A percentile compares a stretch with the other conserved stretches of the same genome.
These are phyloP conservation scores for Cordyceps fumosorosea DNA, from an alignment of 2,329 filamentous ascomycete species.

Conservation along the genomic window DNA sequence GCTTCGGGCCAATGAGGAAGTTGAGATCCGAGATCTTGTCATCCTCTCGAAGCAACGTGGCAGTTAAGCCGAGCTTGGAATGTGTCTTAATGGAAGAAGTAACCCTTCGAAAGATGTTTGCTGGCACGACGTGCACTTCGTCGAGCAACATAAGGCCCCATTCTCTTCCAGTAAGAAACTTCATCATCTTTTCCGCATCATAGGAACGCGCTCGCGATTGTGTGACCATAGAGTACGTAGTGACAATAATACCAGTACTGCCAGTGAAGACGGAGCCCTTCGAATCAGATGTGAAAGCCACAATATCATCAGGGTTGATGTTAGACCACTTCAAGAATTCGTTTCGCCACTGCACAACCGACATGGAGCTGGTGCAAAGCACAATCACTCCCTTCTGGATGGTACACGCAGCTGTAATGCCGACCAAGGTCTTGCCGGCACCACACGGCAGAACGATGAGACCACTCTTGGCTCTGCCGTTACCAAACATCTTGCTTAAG, in stretches of 20 bases:
- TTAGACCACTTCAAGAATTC: slow-evolving; percentile 99
- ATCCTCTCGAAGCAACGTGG: slow-evolving; percentile 89
- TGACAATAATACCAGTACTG: slow-evolving; percentile 92
- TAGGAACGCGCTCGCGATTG: slow-evolving; percentile 81
- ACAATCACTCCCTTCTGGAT: slow-evolving; percentile 96
- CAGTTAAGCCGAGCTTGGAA: slow-evolving; percentile 89
- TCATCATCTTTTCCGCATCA: slow-evolving; percentile 96
- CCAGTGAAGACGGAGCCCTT: slow-evolving; percentile 74
- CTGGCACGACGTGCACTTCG: slow-evolving; percentile 96
- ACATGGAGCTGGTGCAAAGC: slow-evolving; percentile 96
- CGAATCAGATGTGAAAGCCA: slow-evolving; percentile 88
- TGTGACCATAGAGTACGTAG: slow-evolving; percentile 98
- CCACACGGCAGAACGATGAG: slow-evolving; percentile 96
- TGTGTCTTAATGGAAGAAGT: slow-evolving; percentile 91
- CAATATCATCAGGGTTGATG: slow-evolving; percentile 84
- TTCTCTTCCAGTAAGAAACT: slow-evolving; percentile 80
- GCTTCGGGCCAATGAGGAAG: slow-evolving; percentile 92
- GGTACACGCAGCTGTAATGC: slow-evolving; percentile 96
- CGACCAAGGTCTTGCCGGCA: slow-evolving; percentile 93
- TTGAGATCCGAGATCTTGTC: slow-evolving; percentile 98
- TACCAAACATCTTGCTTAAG: slow-evolving; percentile 98
- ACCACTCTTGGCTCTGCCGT: slow-evolving; percentile 91
- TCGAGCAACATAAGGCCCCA: slow-evolving; percentile 97
- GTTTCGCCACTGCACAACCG: slow-evolving; percentile 90
- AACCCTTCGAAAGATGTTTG: slow-evolving; percentile 91